phyloP scores from a whole-genome alignment of 495 filamentous ascomycete genomes.

The Penicillium ochrochloron region DNA sequence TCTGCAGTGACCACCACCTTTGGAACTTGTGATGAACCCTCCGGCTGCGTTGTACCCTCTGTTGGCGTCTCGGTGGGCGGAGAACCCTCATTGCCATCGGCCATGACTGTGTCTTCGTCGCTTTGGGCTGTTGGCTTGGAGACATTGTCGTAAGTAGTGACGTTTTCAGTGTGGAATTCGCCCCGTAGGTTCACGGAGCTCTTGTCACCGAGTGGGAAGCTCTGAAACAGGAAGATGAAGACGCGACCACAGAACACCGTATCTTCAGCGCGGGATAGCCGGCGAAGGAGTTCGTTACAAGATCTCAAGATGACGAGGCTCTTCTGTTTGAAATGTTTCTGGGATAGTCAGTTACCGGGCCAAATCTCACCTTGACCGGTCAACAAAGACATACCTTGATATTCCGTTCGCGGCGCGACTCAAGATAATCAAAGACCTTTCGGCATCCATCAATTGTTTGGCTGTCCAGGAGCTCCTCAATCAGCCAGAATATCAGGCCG shows the following conservation, averaged over 20 bases:
- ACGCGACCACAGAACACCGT: slow-evolving; percentile 96
- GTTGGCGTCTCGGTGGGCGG: slow-evolving; percentile 25
- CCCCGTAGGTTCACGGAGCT: slow-evolving; percentile 96
- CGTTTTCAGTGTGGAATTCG: slow-evolving; percentile 95
- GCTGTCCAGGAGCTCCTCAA: slow-evolving; percentile 94
- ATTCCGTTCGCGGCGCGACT: slow-evolving; percentile 86
- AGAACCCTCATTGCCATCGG: slow-evolving; percentile 56
- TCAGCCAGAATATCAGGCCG: slow-evolving; percentile 81
- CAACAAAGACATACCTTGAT: slow-evolving; percentile 58
- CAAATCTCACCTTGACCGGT: not conserved
- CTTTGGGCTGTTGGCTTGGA: slow-evolving; percentile 26
- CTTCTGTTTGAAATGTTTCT: slow-evolving; percentile 84
- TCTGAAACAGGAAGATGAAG: slow-evolving; percentile 97
- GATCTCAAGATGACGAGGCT: slow-evolving; percentile 84
- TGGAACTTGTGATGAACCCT: slow-evolving; percentile 33
- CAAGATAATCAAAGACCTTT: slow-evolving; percentile 89
- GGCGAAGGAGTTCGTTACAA: slow-evolving; percentile 92
- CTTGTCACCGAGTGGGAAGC: slow-evolving; percentile 92
- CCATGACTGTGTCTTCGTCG: slow-evolving; percentile 63
- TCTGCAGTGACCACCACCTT: slow-evolving; percentile 60
- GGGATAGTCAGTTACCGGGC: slow-evolving; percentile 21
- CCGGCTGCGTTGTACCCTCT: slow-evolving; percentile 19
- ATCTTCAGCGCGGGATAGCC: slow-evolving; percentile 91
- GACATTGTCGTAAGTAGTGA: slow-evolving; percentile 78
- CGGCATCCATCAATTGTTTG: slow-evolving; percentile 91